A percentile compares a stretch with the other conserved stretches of the same genome.
phyloP scores from a whole-genome alignment of 2,329 filamentous ascomycete species.

The Aaosphaeria arxii region DNA sequence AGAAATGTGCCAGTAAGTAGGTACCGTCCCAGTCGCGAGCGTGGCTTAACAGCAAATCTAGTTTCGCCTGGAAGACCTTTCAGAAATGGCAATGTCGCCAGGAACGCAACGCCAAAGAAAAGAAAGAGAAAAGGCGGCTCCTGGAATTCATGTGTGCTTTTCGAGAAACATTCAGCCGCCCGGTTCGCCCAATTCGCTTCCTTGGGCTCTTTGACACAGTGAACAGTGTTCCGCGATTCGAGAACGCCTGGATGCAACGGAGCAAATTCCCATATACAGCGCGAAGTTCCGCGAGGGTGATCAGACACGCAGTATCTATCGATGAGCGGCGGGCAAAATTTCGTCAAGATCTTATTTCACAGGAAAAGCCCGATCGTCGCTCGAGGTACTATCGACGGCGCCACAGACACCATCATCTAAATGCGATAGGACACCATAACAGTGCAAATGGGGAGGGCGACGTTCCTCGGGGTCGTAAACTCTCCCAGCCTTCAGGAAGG shows the following conservation, averaged over 20 bases:
- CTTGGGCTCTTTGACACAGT: conserved; percentile 80
- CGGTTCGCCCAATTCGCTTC: conserved; percentile 70
- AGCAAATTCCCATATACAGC: conserved; percentile 69
- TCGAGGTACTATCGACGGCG: conserved; percentile 21
- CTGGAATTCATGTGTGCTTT: conserved; percentile 76
- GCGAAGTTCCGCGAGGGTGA: conserved; percentile 54
- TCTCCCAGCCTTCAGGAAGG: conserved; percentile 9
- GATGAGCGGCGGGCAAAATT: conserved; percentile 72
- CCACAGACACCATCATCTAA: conserved; percentile 17
- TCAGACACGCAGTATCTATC: conserved; percentile 68
- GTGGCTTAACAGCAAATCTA: not conserved
- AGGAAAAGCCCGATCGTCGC: conserved; percentile 28
- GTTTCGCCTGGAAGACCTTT: conserved; percentile 81
- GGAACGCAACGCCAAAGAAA: conserved; percentile 41
- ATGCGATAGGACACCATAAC: conserved; percentile 11
- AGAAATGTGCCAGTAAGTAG: conserved; percentile 62
- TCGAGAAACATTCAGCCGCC: conserved; percentile 75
- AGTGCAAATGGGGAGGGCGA: conserved; percentile 2
- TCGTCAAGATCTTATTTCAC: conserved; percentile 63
- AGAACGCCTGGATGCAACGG: conserved; percentile 72
- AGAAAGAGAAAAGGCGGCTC: conserved; percentile 57
- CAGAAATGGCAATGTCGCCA: conserved; percentile 67
- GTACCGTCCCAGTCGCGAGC: not conserved
- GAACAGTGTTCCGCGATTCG: conserved; percentile 75
- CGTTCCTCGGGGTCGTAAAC: conserved; percentile 7